A percentile compares a stretch with the other conserved stretches of the same genome.
Evolutionary conservation across 305 asterid species (phyloP).

Genomic region (Rubia peregrina): DNA sequence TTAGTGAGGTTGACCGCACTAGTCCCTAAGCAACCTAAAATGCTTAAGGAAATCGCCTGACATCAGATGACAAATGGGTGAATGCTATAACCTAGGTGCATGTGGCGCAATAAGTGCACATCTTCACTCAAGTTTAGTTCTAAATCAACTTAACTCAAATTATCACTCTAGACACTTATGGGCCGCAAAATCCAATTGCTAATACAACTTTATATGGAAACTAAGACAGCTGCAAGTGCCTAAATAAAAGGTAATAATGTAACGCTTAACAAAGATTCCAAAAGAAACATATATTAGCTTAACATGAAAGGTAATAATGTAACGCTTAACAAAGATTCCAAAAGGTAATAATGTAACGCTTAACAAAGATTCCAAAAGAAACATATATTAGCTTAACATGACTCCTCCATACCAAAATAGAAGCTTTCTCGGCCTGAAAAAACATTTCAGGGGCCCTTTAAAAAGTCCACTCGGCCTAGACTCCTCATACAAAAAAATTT

Average conservation of each 20-base stretch:
- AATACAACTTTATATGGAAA: neutral
- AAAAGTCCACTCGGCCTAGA: neutral
- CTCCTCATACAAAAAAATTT: neutral
- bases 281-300: neutral
- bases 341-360: neutral
- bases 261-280: neutral
- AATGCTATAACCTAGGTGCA: neutral
- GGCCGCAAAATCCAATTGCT: neutral
- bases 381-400: neutral
- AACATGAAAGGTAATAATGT: neutral
- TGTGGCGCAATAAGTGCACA: neutral
- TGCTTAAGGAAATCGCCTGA: neutral
- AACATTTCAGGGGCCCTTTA: neutral
- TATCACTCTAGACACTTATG: neutral
- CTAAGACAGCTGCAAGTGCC: neutral
- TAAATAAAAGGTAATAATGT: neutral
- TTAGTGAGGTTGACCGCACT: neutral
- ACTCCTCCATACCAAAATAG: neutral
- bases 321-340: neutral
- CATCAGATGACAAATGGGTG: neutral
- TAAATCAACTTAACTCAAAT: neutral
- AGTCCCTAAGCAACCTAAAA: neutral
- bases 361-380: neutral
- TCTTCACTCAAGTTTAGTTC: neutral
- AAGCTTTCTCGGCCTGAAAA: neutral